Conservation (phyloP, 495 filamentous ascomycete genomes). For the Cercophora scortea region DNA sequence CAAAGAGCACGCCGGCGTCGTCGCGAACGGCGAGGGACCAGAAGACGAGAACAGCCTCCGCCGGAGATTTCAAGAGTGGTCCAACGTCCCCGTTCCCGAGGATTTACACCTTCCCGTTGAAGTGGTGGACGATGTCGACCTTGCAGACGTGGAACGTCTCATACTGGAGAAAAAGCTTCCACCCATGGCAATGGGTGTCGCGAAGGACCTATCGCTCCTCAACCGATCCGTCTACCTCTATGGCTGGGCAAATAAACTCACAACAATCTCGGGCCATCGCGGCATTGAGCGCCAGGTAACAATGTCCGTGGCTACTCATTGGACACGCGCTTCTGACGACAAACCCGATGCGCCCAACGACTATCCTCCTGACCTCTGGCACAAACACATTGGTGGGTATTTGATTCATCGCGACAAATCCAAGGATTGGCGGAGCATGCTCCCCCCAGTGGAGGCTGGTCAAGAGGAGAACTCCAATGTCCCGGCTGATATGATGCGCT, state of each 20-base stretch:
- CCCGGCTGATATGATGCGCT: constrained; percentile 15
- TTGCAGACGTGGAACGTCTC: constrained; percentile 8
- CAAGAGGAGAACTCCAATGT: constrained; percentile 4
- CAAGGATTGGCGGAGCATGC: constrained; percentile 18
- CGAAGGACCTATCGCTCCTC: constrained; percentile 17
- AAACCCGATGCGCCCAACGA: constrained; percentile 4
- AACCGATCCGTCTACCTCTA: constrained; percentile 25
- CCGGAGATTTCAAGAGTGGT: constrained; percentile 14
- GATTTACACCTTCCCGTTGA: constrained; percentile 19
- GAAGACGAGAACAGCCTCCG: constrained; percentile 3
- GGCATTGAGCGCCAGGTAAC: constrained; percentile 24
- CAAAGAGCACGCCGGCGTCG: not conserved
- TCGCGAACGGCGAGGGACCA: no score
- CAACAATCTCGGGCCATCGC: constrained; percentile 23
- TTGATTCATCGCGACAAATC: constrained; percentile 27
- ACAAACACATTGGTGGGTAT: constrained; percentile 22
- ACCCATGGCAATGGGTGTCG: constrained; percentile 17
- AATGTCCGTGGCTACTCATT: constrained; percentile 18
- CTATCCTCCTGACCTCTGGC: constrained; percentile 21
- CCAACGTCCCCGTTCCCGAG: constrained; percentile 15
- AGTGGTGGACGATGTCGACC: constrained; percentile 19
- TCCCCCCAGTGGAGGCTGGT: not conserved
- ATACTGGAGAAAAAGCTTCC: constrained; percentile 13
- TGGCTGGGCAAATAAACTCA: constrained; percentile 19
- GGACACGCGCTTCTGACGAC: not conserved